Evolutionary conservation across 2,329 filamentous ascomycete genomes (phyloP).

Genomic region (Colletotrichum siamense): DNA sequence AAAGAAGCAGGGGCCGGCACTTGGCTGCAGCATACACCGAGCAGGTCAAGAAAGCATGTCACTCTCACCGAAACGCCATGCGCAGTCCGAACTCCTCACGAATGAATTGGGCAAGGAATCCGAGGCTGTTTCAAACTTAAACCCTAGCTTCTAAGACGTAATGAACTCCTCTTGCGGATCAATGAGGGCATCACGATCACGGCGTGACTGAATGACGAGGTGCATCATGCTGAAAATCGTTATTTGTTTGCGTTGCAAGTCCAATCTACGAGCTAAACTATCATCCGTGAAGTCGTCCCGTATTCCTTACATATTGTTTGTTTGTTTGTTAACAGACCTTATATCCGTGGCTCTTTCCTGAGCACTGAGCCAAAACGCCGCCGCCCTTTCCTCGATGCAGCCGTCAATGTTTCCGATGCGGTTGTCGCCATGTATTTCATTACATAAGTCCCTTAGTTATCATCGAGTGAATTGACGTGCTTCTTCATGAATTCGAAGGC

Average conservation of each 20-base stretch:
- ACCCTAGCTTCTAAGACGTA: not conserved
- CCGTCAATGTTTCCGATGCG: not conserved
- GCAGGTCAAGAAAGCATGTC: not conserved
- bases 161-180: not conserved
- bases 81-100: not conserved
- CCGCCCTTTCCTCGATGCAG: not conserved
- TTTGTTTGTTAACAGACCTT: not conserved
- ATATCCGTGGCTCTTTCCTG: not conserved
- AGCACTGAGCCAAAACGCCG: constrained; percentile 4
- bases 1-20: not conserved
- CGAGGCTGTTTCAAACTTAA: constrained; percentile 8
- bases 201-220: not conserved
- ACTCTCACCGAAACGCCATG: not conserved
- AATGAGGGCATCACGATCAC: not conserved
- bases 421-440: not conserved
- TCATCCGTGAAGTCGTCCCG: not conserved
- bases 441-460: constrained; percentile 31
- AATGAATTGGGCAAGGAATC: not conserved
- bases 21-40: not conserved
- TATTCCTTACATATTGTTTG: not conserved
- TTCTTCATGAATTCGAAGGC: constrained; percentile 86
- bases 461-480: constrained; percentile 61
- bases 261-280: not conserved
- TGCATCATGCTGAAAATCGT: not conserved
- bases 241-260: not conserved